These are phyloP conservation scores for Hymenoscyphus salicellus DNA, from an alignment of 2,329 filamentous ascomycete genomes.

Conservation along the genomic window DNA sequence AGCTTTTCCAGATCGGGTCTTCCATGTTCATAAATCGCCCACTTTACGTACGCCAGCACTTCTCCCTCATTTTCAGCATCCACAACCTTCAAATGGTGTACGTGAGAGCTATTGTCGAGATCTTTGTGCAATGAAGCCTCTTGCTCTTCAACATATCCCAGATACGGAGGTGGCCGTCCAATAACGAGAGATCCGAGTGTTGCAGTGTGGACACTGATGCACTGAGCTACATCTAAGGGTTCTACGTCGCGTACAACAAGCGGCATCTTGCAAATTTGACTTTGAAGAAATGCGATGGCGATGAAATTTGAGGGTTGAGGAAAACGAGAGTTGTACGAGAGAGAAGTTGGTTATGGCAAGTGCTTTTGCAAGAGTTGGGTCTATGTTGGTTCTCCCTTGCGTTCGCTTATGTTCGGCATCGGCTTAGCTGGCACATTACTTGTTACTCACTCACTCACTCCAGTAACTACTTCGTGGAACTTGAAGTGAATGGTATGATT, in stretches of 20 bases:
- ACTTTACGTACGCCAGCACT: not conserved
- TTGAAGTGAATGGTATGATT: too few species aligned
- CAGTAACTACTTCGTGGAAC: too few species aligned
- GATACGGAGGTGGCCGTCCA: not conserved
- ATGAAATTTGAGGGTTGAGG: not conserved
- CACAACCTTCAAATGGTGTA: not conserved
- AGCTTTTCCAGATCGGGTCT: not conserved
- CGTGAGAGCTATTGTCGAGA: not conserved
- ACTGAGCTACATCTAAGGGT: not conserved
- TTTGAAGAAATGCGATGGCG: not conserved
- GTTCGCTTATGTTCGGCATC: too few species aligned
- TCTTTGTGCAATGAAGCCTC: not conserved
- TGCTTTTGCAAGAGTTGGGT: too few species aligned
- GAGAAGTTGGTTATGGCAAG: too few species aligned
- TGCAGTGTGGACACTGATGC: not conserved
- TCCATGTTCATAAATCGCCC: not conserved
- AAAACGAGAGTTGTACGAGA: too few species aligned
- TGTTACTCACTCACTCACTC: too few species aligned
- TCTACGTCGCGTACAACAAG: not conserved
- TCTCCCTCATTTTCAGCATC: not conserved
- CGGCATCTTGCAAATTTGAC: not conserved
- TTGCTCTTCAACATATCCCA: not conserved
- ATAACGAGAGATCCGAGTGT: not conserved
- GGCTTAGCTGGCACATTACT: too few species aligned
- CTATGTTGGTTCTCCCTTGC: too few species aligned